Conservation (phyloP, 805 yeast species). For the Candida nanaspora region DNA sequence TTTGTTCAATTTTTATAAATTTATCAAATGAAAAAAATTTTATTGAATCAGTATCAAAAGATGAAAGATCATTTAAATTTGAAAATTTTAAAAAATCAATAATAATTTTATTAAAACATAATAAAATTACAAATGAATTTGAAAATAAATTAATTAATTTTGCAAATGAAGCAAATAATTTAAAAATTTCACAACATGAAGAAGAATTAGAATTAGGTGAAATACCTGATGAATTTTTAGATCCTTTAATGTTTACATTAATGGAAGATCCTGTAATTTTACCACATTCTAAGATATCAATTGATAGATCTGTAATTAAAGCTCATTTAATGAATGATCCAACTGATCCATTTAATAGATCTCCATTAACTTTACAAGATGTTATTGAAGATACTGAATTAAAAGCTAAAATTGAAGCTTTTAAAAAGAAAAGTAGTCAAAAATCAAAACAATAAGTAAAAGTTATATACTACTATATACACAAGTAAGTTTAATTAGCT, state of each 20-base stretch:
- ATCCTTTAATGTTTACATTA: constrained; percentile 91
- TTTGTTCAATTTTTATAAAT: constrained; percentile 72
- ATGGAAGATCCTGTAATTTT: constrained; percentile 96
- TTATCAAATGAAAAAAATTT: constrained; percentile 60
- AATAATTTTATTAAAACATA: constrained; percentile 48
- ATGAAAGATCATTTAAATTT: constrained; percentile 79
- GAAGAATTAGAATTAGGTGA: constrained; percentile 89
- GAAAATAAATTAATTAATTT: constrained; percentile 47
- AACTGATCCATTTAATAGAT: constrained; percentile 95
- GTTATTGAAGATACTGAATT: constrained; percentile 73
- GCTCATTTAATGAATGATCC: constrained; percentile 91
- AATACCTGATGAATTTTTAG: constrained; percentile 92
- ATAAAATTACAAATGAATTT: constrained; percentile 45
- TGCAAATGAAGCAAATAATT: constrained; percentile 56
- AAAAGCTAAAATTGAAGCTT: constrained; percentile 51
- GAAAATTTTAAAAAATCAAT: constrained; percentile 65
- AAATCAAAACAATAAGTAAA: constrained; percentile 4
- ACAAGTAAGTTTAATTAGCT: no score
- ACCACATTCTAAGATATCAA: constrained; percentile 77
- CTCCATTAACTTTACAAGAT: constrained; percentile 84
- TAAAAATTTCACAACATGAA: constrained; percentile 58
- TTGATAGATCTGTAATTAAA: constrained; percentile 87
- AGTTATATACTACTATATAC: no score
- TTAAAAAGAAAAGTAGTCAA: constrained; percentile 30
- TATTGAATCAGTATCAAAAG: constrained; percentile 76